These are phyloP conservation scores for Talaromyces sp. DNA, from an alignment of 2,329 filamentous ascomycete genomes.

Conservation along the genomic window DNA sequence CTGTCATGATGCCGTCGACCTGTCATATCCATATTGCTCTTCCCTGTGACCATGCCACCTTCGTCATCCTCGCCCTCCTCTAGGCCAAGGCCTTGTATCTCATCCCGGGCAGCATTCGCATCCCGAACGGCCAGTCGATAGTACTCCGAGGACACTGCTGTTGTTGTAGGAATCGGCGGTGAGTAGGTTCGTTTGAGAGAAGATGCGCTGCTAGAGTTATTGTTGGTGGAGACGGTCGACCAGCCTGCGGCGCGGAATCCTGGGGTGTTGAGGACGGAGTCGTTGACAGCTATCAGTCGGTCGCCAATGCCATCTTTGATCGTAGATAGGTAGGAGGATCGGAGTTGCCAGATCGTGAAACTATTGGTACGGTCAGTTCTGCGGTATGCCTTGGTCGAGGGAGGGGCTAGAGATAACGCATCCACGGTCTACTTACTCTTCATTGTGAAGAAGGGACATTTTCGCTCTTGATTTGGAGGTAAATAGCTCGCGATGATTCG, in stretches of 20 bases:
- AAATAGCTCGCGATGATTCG: neutral
- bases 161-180: constrained; percentile 64
- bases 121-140: constrained; percentile 54
- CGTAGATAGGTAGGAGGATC: constrained; percentile 64
- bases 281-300: constrained; percentile 66
- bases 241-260: constrained; percentile 68
- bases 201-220: constrained; percentile 43
- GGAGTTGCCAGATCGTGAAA: constrained; percentile 68
- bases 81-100: constrained; percentile 31
- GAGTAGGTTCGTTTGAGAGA: constrained; percentile 67
- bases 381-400: neutral
- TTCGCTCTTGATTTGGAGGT: constrained; percentile 8
- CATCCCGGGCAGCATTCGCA: constrained; percentile 32
- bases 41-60: constrained; percentile 65
- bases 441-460: constrained; percentile 56
- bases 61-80: constrained; percentile 64
- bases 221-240: constrained; percentile 45
- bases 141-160: constrained; percentile 63
- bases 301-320: constrained; percentile 69
- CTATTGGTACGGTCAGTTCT: constrained; percentile 38
- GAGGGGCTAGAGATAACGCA: no score
- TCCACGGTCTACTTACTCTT: constrained; percentile 47
- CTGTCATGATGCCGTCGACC: constrained; percentile 46
- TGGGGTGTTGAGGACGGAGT: constrained; percentile 64
- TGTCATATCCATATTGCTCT: constrained; percentile 59